A percentile compares a stretch with the other conserved stretches of the same genome.
Conservation (phyloP, 1,139 yeast genomes). For the Kodamaea alishanica region DNA sequence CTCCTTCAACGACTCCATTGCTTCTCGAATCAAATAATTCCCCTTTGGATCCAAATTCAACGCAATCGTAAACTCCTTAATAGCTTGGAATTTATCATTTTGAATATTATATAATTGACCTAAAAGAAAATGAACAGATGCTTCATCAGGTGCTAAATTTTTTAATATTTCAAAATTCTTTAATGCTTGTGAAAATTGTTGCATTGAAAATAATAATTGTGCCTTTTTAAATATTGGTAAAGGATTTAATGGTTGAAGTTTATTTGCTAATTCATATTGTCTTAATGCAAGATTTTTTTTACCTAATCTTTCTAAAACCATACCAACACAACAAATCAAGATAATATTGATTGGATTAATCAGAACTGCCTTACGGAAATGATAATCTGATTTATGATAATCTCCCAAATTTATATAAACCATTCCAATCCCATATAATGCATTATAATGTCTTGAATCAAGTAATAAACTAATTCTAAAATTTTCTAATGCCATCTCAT, state of each 20-base stretch:
- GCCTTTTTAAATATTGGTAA: conserved; percentile 89
- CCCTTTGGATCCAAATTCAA: conserved; percentile 93
- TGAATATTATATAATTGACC: conserved; percentile 84
- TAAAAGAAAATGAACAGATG: conserved; percentile 82
- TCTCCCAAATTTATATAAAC: conserved; percentile 86
- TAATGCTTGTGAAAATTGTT: conserved; percentile 68
- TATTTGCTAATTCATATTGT: conserved; percentile 81
- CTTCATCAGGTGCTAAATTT: conserved; percentile 87
- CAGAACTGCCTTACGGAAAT: conserved; percentile 80
- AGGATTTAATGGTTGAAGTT: conserved; percentile 81
- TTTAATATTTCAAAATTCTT: conserved; percentile 69
- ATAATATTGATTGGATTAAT: conserved; percentile 91
- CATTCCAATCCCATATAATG: conserved; percentile 95
- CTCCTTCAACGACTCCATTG: conserved; percentile 55
- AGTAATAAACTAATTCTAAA: conserved; percentile 75
- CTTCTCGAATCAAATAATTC: conserved; percentile 79
- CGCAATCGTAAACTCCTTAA: conserved; percentile 85
- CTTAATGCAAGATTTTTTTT: conserved; percentile 69
- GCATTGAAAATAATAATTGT: conserved; percentile 69
- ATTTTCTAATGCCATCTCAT: conserved; percentile 82
- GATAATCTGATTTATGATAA: conserved; percentile 76
- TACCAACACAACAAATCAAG: conserved; percentile 88
- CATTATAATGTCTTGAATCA: conserved; percentile 87
- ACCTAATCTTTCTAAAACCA: conserved; percentile 79
- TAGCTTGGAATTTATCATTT: conserved; percentile 72